Base-by-base conservation (phyloP, 768 basidiomycete species). In the Termitomyces sp. region DNA sequence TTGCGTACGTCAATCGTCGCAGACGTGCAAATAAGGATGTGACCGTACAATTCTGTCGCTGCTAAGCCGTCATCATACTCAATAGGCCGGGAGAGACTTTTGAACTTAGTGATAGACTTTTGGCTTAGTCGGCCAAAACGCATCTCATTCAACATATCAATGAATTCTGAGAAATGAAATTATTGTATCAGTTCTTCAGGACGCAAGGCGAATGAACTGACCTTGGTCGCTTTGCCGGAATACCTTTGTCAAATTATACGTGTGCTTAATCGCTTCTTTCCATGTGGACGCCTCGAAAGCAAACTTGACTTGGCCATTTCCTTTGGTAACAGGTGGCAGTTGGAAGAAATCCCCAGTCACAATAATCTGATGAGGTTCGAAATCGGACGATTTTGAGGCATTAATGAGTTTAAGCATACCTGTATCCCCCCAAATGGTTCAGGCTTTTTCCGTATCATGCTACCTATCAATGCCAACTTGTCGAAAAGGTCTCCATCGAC, bases 341-440 rank as follows among this genome's bases (percentile, higher is more conserved):
- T 99, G 96, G 76, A 98, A 98, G 76, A 98, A 98, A 69, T 99
- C 97, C 8, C 97, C 97, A 1, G 95, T 96, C 26, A 98, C 87
- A 60, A 98, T 79, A 43, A 98, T 74, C 91, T 94, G 68, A 9
- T 28, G 50, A 30, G 23, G 23, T 46, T 46, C 8, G 35, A 28
- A 30, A 48, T 43, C 23, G 12, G 28, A 50, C 14, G 14, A 23
- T 48, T 23, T 33, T 18, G 1, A 44, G 28, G 3, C 2, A 43
- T 33, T 13, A 33, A 41, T 20, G 28, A 61, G 12, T 38, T 0
- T 2, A 52, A 14, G 14, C 16, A 56, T 70, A 90, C 90, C 79
- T 98, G 96, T 30, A 98, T 95, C 2, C 93, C 97, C 40, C 97
- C 97, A 61, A 98, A 98, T 0, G 97, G 92, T 38, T 78, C 75